Percentiles rank a stretch among this genome's conserved stretches.
Evolutionary conservation across 1,284 basidiomycete genomes (phyloP).

Genomic region (Tilletia caries): DNA sequence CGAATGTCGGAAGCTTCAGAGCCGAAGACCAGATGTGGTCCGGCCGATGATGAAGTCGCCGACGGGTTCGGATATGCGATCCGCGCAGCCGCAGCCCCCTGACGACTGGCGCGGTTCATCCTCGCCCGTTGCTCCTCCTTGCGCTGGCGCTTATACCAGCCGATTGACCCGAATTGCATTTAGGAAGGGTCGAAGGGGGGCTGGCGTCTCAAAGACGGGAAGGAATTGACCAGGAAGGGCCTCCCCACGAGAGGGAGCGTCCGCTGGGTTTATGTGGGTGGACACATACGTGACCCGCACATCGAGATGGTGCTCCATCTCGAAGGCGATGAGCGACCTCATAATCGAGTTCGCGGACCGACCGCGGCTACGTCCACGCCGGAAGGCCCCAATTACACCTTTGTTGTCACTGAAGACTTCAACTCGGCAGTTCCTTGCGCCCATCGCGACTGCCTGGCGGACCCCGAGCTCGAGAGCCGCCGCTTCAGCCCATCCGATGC

Average conservation of each 20-base stretch:
- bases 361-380: neutral
- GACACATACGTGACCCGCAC: neutral
- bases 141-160: neutral
- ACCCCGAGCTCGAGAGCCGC: neutral
- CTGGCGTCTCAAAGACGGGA: neutral
- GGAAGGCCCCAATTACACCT: neutral
- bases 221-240: neutral
- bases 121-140: neutral
- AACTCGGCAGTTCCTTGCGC: neutral
- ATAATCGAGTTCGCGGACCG: neutral
- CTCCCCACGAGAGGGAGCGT: neutral
- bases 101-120: neutral
- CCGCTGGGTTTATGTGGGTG: neutral
- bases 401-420: neutral
- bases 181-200: neutral
- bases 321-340: neutral
- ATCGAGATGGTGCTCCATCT: neutral
- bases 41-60: neutral
- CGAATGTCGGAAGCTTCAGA: neutral
- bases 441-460: neutral
- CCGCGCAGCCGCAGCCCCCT: neutral
- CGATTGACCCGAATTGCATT: neutral
- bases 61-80: neutral
- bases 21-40: neutral
- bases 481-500: neutral